Conservation (phyloP, 1,284 basidiomycete genomes). For the Pisolithus thermaeus region DNA sequence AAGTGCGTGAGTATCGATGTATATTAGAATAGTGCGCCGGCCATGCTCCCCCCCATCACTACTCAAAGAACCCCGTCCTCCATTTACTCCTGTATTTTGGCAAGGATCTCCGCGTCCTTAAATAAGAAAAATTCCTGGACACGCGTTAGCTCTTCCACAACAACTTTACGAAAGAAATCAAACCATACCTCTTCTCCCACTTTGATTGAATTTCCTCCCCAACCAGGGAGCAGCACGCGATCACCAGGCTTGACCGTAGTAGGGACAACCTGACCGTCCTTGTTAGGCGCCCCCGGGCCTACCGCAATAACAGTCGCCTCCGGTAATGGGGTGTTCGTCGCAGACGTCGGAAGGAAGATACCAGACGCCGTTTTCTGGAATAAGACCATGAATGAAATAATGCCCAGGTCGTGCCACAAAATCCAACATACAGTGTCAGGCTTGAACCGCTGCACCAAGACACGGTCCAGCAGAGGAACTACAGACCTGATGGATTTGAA, state of each 20-base stretch:
- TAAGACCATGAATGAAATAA: not conserved
- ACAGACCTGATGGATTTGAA: slow-evolving; percentile 94
- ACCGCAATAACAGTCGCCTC: slow-evolving; percentile 96
- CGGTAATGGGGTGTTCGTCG: slow-evolving; percentile 79
- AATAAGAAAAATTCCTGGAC: slow-evolving; percentile 90
- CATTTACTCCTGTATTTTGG: slow-evolving; percentile 89
- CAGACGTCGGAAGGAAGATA: slow-evolving; percentile 89
- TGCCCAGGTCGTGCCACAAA: not conserved
- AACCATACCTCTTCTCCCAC: slow-evolving; percentile 88
- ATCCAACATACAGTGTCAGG: slow-evolving; percentile 60
- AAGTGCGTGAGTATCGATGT: slow-evolving; percentile 9
- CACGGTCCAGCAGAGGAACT: slow-evolving; percentile 91
- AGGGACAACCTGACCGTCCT: slow-evolving; percentile 79
- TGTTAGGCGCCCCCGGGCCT: slow-evolving; percentile 88
- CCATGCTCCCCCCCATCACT: not conserved
- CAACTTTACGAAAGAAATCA: not conserved
- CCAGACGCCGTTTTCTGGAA: slow-evolving; percentile 89
- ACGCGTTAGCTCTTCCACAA: slow-evolving; percentile 6
- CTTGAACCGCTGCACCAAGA: slow-evolving; percentile 97
- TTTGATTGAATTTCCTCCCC: slow-evolving; percentile 96
- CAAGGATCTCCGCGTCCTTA: slow-evolving; percentile 94
- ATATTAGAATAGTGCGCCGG: not conserved
- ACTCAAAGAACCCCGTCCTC: not conserved
- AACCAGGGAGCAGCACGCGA: slow-evolving; percentile 89
- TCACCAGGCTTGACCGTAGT: slow-evolving; percentile 84